These are phyloP conservation scores for Dacryopinax spathularia DNA, from an alignment of 768 basidiomycete species.

Conservation along the genomic window DNA sequence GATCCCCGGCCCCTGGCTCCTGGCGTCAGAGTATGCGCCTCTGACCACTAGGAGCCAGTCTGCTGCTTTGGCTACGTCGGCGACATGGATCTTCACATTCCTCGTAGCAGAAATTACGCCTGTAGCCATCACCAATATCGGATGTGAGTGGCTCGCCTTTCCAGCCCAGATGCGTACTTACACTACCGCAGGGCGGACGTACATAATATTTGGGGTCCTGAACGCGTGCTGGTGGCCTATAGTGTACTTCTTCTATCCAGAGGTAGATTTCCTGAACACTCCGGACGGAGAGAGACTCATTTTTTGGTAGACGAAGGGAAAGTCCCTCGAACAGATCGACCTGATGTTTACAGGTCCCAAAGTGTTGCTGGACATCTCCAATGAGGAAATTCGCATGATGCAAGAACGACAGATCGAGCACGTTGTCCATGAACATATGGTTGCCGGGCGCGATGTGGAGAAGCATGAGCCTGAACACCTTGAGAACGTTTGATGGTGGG, in stretches of 20 bases:
- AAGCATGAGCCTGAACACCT: neutral
- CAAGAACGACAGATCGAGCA: neutral
- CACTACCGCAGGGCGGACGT: neutral
- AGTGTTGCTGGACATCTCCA: neutral
- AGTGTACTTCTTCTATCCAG: neutral
- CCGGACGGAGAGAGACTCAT: neutral
- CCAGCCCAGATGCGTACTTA: neutral
- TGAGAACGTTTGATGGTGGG: neutral
- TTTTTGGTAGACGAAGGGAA: neutral
- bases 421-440: neutral
- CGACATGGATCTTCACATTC: neutral
- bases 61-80: neutral
- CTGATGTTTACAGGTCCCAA: neutral
- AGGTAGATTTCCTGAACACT: neutral
- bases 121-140: neutral
- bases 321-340: neutral
- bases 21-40: neutral
- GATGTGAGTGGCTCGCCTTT: neutral
- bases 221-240: neutral
- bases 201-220: neutral
- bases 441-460: neutral
- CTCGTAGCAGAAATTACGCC: neutral
- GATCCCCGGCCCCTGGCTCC: neutral
- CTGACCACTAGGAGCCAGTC: constrained; percentile 1
- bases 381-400: neutral